Base-by-base conservation (phyloP, 2,329 filamentous ascomycete genomes). In the Aplosporella prunicola region DNA sequence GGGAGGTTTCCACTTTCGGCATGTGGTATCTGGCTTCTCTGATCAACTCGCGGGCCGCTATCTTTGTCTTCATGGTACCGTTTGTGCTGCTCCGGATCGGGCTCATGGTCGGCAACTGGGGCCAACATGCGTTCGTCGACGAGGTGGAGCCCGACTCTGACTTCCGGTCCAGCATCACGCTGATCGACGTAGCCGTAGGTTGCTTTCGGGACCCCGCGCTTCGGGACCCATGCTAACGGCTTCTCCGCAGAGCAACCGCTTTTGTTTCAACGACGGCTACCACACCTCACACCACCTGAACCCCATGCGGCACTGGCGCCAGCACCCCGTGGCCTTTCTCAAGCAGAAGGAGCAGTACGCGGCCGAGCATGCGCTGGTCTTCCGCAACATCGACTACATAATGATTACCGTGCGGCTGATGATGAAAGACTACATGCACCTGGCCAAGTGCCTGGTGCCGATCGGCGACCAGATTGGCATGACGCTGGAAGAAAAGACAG, bases 61-160 rank as follows among this genome's bases (percentile, higher is more conserved):
- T 74, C 5, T 84, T 80, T 48, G 76, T 76, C 0, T 70, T 84
- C 18, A 49, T 87, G 1, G 52, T 86, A 2, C 83, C 83, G 0
- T 66, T 88, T 14, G 46, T 72, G 2, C 56, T 80, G 20, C 69
- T 88, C 58, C 71, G 83, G 0, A 48, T 84, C 13, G 82, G 77
- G 0, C 57, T 89, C 45, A 89, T 88, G 83, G 69, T 83, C 6
- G 83, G 83, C 1, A 89, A 89, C 53, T 89, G 82, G 81, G 83
- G 81, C 3, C 83, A 89, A 54, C 83, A 89, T 54, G 82, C 82
- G 1, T 78, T 89, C 45, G 82, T 89, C 5, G 82, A 89, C 49
- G 73, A 78, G 14, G 64, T 75, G 9, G 78, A 85, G 47, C 83
- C 83, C 0, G 74, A 83, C 50, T 87, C 81, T 0, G 82, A 89